A percentile compares a stretch with the other conserved stretches of the same genome.
phyloP scores from a whole-genome alignment of 768 basidiomycete genomes.

The Calocybe cyanea region DNA sequence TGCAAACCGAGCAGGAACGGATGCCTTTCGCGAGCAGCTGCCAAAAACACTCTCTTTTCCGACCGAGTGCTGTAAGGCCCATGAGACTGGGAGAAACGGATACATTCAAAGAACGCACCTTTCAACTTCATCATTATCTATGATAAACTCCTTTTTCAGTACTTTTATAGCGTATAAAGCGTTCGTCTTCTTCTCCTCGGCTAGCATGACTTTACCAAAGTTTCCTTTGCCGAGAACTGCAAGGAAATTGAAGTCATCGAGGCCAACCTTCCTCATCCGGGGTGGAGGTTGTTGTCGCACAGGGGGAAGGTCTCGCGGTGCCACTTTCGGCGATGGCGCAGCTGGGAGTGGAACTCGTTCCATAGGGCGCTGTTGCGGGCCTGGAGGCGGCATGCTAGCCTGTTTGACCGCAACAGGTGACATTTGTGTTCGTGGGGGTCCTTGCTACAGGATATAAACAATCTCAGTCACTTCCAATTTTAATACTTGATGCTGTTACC shows the following conservation, averaged over 20 bases:
- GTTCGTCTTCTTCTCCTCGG: constrained; percentile 93
- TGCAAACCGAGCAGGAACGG: constrained; percentile 96
- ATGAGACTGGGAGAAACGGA: constrained; percentile 10
- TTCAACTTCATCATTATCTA: constrained; percentile 99
- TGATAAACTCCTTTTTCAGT: constrained; percentile 99
- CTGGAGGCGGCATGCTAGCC: constrained; percentile 29
- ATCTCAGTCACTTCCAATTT: neutral
- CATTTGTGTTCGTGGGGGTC: constrained; percentile 15
- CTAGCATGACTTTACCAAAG: constrained; percentile 99
- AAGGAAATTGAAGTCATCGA: constrained; percentile 99
- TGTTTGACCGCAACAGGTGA: constrained; percentile 33
- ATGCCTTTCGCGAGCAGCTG: constrained; percentile 95
- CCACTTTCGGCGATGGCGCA: constrained; percentile 22
- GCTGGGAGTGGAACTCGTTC: constrained; percentile 25
- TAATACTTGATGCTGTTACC: constrained; percentile 16
- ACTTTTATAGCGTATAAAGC: constrained; percentile 98
- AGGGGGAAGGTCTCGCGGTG: constrained; percentile 25
- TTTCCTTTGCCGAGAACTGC: constrained; percentile 99
- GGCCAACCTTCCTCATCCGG: constrained; percentile 82
- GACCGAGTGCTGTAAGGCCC: constrained; percentile 77
- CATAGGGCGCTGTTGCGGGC: constrained; percentile 23
- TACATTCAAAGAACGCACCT: constrained; percentile 50
- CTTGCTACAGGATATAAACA: neutral
- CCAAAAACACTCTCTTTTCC: constrained; percentile 96
- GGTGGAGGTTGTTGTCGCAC: constrained; percentile 31